Evolutionary conservation across 768 basidiomycete species (phyloP), one percentile per base, ranked within the genome.

Genomic region (Termitomyces sp.): DNA sequence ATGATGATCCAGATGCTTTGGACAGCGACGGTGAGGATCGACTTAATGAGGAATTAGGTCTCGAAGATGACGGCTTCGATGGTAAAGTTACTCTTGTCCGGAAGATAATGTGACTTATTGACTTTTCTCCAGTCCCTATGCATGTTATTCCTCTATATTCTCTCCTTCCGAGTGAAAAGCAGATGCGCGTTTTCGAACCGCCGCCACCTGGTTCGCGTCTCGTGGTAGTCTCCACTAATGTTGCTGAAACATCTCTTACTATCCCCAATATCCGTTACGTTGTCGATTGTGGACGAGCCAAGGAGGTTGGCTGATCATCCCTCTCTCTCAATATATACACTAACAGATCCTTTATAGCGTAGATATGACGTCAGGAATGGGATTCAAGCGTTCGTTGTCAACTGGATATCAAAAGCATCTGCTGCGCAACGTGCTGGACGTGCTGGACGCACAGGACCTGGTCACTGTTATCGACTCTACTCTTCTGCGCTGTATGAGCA

Each of bases 211-310:
- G 87, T 5, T 73, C 77, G 56, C 89, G 97, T 35, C 78, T 99
- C 3, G 94, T 98, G 14, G 93, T 98, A 15, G 87, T 99, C 5
- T 84, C 96, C 2, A 98, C 96, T 1, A 98, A 98, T 66, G 88
- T 98, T 26, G 96, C 96, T 1, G 96, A 98, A 68, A 98, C 96
- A 0, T 97, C 96, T 7, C 75, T 98, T 32, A 98, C 96, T 0
- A 99, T 99, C 56, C 96, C 96, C 24, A 91, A 90, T 6, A 95
- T 99, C 63, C 88, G 91, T 15, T 99, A 99, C 70, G 96, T 99
- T n/a, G 84, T 99, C 28, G 96, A 99, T 66, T 89, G 89, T 63
- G 96, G 96, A 5, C 81, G 95, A 60, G 93, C 90, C 5, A 98
- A 99, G 71, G 93, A 98, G 78, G 92, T 90, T 61, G 38, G 65